phyloP scores from a whole-genome alignment of 805 yeast genomes.

The Zygotorulaspora danielsina region DNA sequence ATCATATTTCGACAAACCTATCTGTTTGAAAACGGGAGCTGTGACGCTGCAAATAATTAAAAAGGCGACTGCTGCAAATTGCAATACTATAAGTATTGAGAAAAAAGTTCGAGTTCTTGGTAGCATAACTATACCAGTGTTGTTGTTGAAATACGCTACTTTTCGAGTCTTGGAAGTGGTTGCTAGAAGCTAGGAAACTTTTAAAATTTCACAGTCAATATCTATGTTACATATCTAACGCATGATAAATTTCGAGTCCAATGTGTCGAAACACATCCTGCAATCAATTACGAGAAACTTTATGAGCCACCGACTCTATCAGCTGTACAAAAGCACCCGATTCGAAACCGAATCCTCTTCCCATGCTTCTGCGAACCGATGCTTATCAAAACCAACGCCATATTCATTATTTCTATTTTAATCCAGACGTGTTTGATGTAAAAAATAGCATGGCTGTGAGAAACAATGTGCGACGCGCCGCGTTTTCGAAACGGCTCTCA shows the following conservation, averaged over 20 bases:
- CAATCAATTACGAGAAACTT: background rate
- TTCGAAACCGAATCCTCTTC: background rate
- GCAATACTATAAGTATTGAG: slow-evolving; percentile 28
- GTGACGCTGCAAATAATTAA: slow-evolving; percentile 58
- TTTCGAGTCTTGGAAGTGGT: background rate
- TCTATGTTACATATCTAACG: background rate
- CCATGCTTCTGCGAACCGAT: background rate
- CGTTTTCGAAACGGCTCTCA: background rate
- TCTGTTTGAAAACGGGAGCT: slow-evolving; percentile 50
- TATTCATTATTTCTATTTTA: background rate
- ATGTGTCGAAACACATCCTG: background rate
- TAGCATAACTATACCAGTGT: slow-evolving; percentile 3
- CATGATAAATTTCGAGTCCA: too few species aligned
- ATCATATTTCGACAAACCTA: slow-evolving; percentile 43
- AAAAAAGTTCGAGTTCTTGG: slow-evolving; percentile 7
- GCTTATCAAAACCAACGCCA: background rate
- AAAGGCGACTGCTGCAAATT: slow-evolving; percentile 55
- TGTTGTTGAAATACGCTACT: too few species aligned
- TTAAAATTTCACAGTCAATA: background rate
- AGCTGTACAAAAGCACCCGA: background rate
- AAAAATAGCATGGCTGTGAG: slow-evolving; percentile 1
- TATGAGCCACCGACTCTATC: background rate
- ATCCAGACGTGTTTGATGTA: background rate
- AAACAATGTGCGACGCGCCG: slow-evolving; percentile 1
- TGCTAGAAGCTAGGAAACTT: background rate